Evolutionary conservation across 768 basidiomycete species (phyloP), one percentile per base, ranked within the genome.

Genomic region (Serendipita sp.): DNA sequence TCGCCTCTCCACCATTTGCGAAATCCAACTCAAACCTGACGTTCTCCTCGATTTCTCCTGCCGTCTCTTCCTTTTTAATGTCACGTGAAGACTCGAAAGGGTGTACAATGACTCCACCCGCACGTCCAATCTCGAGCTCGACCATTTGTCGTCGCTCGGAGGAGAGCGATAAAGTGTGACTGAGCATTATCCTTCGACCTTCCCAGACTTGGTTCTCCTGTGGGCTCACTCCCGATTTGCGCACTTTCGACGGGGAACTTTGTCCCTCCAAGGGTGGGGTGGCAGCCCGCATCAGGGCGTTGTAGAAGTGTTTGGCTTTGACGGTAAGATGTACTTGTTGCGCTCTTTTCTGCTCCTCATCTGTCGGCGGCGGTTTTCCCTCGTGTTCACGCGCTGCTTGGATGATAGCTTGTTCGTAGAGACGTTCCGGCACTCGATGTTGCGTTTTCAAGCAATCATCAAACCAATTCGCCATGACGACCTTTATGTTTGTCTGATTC

Each of bases 381-480:
- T 71, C n/a, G 67, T 65, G 13, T 70, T 77, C 68, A 44, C 72
- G 69, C 67, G 78, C 74, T 34, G 71, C 66, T 66, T 70, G 54
- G 67, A 68, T 63, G 71, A 69, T 35, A 65, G 65, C 64, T 72
- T 68, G 70, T 68, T 69, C 66, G 66, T 74, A 76, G 18, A 67
- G 65, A 16, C 68, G 69, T 35, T 66, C 64, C 3, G 70, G 71
- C 32, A 74, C 65, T 18, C 67, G 66, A n/a, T 66, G 67, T 5
- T 66, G 63, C 24, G 70, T 56, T n/a, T 69, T 69, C 60, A 73
- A 53, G 58, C 68, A 79, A 68, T 92, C 90, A 69, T 93, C 89
- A 66, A 93, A 93, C 92, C 93, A 96, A 67, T 93, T 89, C 0
- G 92, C 93, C 0, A 92, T 79, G n/a, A 96, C 70, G 8, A 92